Conservation (phyloP, 2,329 filamentous ascomycete genomes). For the Cladorrhinum sp. region DNA sequence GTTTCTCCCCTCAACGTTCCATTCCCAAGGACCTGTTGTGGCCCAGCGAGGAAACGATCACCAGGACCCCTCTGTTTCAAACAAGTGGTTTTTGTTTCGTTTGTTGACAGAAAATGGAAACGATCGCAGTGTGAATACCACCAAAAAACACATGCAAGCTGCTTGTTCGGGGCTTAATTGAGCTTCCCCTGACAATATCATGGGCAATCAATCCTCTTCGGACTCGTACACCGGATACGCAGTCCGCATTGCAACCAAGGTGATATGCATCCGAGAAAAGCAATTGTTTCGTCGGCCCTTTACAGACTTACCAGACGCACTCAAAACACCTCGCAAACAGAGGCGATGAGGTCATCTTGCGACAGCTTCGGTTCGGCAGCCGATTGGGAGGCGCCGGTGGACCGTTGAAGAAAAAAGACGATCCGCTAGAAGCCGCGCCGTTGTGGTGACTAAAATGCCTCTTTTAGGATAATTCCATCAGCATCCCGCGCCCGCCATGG, state of each 20-base stretch:
- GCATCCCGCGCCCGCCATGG: neutral
- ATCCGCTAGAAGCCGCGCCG: neutral
- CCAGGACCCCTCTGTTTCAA: slow-evolving; percentile 5
- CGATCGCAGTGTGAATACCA: too few species aligned
- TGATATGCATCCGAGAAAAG: neutral
- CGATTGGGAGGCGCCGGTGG: neutral
- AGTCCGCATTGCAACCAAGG: too few species aligned
- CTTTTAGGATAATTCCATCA: neutral
- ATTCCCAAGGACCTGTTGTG: neutral
- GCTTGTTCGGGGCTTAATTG: slow-evolving; percentile 6
- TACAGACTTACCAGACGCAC: neutral
- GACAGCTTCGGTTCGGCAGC: slow-evolving; percentile 10
- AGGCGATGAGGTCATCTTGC: slow-evolving; percentile 21
- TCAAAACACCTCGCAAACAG: neutral
- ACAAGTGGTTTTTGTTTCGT: neutral
- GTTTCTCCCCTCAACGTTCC: neutral
- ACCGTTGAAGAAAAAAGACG: neutral
- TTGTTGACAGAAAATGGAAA: slow-evolving; percentile 1
- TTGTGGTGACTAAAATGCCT: neutral
- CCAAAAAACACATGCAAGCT: neutral
- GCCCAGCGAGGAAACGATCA: neutral
- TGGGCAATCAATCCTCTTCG: too few species aligned
- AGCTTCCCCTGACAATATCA: neutral
- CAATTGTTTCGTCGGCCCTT: neutral
- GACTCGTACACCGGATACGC: neutral